phyloP scores from a whole-genome alignment of 306 rosid genomes.

The Cicer arietinum region DNA sequence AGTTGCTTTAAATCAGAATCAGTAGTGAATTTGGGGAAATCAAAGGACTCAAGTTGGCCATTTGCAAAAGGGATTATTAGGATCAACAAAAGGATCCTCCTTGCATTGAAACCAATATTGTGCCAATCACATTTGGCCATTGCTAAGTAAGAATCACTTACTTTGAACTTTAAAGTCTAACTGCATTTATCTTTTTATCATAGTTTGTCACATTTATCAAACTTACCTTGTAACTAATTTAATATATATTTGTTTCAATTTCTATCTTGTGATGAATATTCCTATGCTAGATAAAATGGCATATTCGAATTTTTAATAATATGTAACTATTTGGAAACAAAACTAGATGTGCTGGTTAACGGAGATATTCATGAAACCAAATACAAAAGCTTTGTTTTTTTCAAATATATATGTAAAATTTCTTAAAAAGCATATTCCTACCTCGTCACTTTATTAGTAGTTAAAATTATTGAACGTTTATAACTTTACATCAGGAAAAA shows the following conservation, averaged over 20 bases:
- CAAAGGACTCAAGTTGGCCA: conserved; percentile 16
- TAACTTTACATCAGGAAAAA: too few species aligned
- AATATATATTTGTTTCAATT: too few species aligned
- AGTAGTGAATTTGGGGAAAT: not conserved
- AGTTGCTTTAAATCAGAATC: not conserved
- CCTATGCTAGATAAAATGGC: not conserved
- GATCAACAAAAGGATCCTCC: conserved; percentile 7
- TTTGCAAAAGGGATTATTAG: conserved; percentile 20
- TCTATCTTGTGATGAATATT: not conserved
- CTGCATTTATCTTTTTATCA: too few species aligned
- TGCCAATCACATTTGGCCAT: conserved; percentile 10
- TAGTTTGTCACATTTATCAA: too few species aligned
- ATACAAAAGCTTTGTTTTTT: not conserved
- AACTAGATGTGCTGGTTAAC: not conserved
- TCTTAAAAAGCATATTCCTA: too few species aligned
- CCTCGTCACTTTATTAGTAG: too few species aligned
- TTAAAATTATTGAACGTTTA: too few species aligned
- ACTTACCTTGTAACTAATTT: not conserved
- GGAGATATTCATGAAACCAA: conserved; percentile 18
- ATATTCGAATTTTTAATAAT: not conserved
- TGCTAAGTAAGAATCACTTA: conserved; percentile 2
- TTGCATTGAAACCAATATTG: not conserved
- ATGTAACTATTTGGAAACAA: not conserved
- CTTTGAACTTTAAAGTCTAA: not conserved
- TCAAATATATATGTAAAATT: not conserved